Evolutionary conservation across 345 rosid species (phyloP).

Genomic region (Salix exigua): DNA sequence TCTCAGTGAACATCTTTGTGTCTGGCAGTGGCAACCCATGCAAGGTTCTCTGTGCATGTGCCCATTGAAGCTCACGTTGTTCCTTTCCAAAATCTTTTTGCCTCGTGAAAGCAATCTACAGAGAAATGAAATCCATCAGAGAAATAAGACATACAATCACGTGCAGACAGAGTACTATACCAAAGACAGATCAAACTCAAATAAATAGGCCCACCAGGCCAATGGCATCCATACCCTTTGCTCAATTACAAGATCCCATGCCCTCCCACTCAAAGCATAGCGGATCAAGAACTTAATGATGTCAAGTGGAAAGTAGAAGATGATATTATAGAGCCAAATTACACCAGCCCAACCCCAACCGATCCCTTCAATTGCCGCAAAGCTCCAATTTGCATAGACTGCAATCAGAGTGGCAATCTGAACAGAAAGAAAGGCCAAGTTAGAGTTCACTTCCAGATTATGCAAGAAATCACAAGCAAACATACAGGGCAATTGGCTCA

Average conservation of each 20-base stretch:
- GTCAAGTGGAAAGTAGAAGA: slow-evolving; percentile 87
- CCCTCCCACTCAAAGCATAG: slow-evolving; percentile 89
- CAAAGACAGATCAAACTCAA: background rate
- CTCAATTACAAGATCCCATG: slow-evolving; percentile 98
- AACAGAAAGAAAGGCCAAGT: slow-evolving; percentile 11
- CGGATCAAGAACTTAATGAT: slow-evolving; percentile 86
- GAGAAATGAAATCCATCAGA: slow-evolving; percentile 9
- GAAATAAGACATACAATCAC: background rate
- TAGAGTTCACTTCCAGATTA: slow-evolving; percentile 4
- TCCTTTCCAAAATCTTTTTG: slow-evolving; percentile 96
- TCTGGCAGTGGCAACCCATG: slow-evolving; percentile 95
- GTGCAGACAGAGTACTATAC: background rate
- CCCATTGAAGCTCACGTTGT: slow-evolving; percentile 98
- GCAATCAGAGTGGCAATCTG: slow-evolving; percentile 96
- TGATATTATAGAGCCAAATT: slow-evolving; percentile 89
- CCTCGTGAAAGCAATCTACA: slow-evolving; percentile 93
- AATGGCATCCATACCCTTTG: slow-evolving; percentile 66
- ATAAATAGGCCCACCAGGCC: background rate
- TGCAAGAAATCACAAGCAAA: slow-evolving; percentile 3
- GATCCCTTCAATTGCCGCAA: slow-evolving; percentile 94
- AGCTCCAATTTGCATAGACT: slow-evolving; percentile 90
- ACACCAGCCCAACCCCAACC: slow-evolving; percentile 99
- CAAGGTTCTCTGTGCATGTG: slow-evolving; percentile 94
- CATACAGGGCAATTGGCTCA: slow-evolving; percentile 28
- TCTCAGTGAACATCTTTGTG: slow-evolving; percentile 85